Evolutionary conservation across 148 eudicot genomes (phyloP), one percentile per base, ranked within the genome.

Genomic region (Rhododendron kiyosumense): DNA sequence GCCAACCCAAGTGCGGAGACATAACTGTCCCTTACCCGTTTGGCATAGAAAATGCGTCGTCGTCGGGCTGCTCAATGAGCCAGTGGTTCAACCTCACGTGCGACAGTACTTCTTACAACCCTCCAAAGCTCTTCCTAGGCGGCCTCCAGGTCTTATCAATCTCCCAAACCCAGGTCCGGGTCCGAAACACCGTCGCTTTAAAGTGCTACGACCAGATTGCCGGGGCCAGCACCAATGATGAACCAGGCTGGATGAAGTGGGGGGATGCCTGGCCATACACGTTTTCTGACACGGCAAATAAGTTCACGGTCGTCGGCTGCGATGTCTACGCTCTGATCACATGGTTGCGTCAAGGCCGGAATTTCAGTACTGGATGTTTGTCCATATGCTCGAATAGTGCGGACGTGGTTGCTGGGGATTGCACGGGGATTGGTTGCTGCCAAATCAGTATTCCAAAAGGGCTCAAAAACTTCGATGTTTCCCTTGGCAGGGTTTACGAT

Each of bases 21-120:
- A 43, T 89, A 11, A 71, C 87, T 12, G 73, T 92, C 71, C 90
- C 93, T 11, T 91, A 89, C 84, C 94, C 94, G 9, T 92, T 92
- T 52, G 93, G 93, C 49, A 51, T 92, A 41, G 43, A 7, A 41
- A 5, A 41, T 5, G 43, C 7, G 1, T 5, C 0, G 75, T 9
- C 12, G 89, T 41, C 7, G 84, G 3, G 86, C 54, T 92, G 94
- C 75, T 89, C 93, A 4, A 43, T 88, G 0, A 74, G 75, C 45
- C 18, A 28, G 3, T 26, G 8, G 41, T 88, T 80, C 41, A 69
- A 71, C 18, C 71, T 18, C 36, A 74, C 87, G 8, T 91, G 43
- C 76, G 48, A 78, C 65, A 90, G 89, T 5, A 84, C 43, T 41
- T 41, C 38, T 13, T 30, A 3, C 76, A 20, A 12, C 76, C 38